Base-by-base conservation (phyloP, 805 yeast species). In the Saturnispora sekii region DNA sequence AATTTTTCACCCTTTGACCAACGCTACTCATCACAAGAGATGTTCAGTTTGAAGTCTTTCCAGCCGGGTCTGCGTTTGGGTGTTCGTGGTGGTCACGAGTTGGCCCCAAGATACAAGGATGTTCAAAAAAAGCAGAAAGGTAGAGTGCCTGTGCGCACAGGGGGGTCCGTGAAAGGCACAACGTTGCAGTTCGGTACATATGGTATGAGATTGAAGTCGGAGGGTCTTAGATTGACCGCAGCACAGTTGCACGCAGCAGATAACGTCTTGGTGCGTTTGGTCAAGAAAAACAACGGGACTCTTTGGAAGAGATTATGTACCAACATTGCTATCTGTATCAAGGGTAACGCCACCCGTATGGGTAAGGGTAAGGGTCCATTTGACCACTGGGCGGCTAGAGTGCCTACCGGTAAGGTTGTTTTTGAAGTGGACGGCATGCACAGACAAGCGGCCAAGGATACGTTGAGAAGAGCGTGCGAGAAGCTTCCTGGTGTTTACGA, bases 301-400 rank as follows among this genome's bases (percentile, higher is more conserved):
- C 69, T 88, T 44, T 80, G 83, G 74, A 81, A 90, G 54, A 77
- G 97, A 60, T 70, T 89, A 46, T 77, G 80, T 41, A 83, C 96
- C 17, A 82, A 84, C 61, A 74, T 87, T 44, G 93, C 97, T 0
- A 95, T 93, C 10, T 88, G 96, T 66, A 78, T 85, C 50, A 93
- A 93, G 69, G 98, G 98, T 69, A 93, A 93, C 64, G 96, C 93
- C 63, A 87, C 96, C 10, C 93, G 98, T 81, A 93, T 93, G 98
- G 98, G 98, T 71, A 93, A 93, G 65, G 98, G 98, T 70, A 93
- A 93, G 67, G 98, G 98, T 66, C 82, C 89, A 0, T 90, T 93
- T 61, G 96, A 87, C 58, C 93, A 87, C 68, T 93, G 97, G 97
- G 94, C 95, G 57, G 84, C 81, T 31, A 79, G 98, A 57, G 93